Base-by-base conservation (phyloP, 169 alveolate species). In the Plasmodium malariae region DNA sequence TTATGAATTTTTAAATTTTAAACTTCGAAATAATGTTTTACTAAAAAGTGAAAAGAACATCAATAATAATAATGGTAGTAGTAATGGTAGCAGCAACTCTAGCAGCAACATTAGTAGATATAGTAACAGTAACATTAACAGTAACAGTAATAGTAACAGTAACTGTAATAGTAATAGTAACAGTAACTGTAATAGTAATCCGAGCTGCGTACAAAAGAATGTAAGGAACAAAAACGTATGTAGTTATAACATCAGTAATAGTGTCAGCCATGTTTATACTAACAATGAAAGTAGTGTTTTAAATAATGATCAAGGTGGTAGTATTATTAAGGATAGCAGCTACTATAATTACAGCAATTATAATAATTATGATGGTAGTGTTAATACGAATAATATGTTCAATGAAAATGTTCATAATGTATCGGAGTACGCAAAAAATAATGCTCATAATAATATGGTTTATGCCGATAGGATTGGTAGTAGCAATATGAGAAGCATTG, bases 1-100 rank as follows among this genome's bases (percentile, higher is more conserved):
- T n/a, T 14, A 45, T 30, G 74, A 62, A 43, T 49, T 71, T 49
- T 17, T 67, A 67, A 67, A 67, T 67, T 67, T 19, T 67, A 11
- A 49, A n/a, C 14, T 49, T 0, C 14, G 59, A 49, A 49, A 49
- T 49, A 49, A 49, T 48, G 17, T 14, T 45, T 45, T 14, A 14
- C 11, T 68, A 17, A 40, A 54, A 6, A 57, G 28, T 57, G 17
- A n/a, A 0, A 26, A 21, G 11, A 57, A 57, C 12, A 57, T n/a
- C 5, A 57, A 57, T 57, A 57, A n/a, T 11, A 57, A 21, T 57
- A 57, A 57, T 19, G 11, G 19, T 57, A 57, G 19, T 57, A 57
- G 32, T 57, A 21, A n/a, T 6, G 19, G 2, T 57, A 57, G 19
- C 28, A 57, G 19, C 19, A 4, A 19, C 28, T 3, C 19, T 14